Conservation (phyloP, 2,329 filamentous ascomycete genomes). For the Colletotrichum graminicola region DNA sequence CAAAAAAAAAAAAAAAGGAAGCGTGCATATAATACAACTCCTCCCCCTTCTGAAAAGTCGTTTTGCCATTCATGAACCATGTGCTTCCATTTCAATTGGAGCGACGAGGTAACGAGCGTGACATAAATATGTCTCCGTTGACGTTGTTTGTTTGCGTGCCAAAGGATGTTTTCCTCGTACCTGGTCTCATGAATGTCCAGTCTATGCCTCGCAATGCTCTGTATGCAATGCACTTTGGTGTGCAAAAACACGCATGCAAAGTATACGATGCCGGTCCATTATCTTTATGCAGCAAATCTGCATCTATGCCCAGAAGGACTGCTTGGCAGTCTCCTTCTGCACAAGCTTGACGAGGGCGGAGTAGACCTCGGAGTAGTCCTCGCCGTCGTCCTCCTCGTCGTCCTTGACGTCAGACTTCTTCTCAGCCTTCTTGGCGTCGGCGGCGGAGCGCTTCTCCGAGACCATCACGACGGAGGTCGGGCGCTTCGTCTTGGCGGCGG, state of each 20-base stretch:
- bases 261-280: not conserved
- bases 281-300: conserved; percentile 39
- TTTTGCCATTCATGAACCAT: conserved; percentile 30
- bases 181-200: not conserved
- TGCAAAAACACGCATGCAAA: not conserved
- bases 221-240: conserved; percentile 10
- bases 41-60: conserved; percentile 24
- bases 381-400: conserved; percentile 63
- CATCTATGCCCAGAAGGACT: conserved; percentile 62
- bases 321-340: conserved; percentile 73
- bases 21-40: conserved; percentile 40
- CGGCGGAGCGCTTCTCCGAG: conserved; percentile 66
- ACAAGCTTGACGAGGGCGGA: conserved; percentile 74
- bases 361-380: conserved; percentile 74
- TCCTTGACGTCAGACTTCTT: conserved; percentile 58
- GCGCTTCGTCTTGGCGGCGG: conserved; percentile 93
- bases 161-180: conserved; percentile 3
- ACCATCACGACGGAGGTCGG: conserved; percentile 97
- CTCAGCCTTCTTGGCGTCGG: conserved; percentile 60
- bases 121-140: not conserved
- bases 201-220: not conserved
- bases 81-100: not conserved
- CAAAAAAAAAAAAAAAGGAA: conserved; percentile 15
- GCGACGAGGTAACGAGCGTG: not conserved
- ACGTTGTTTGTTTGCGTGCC: not conserved